Evolutionary conservation across 1,284 basidiomycete species (phyloP).

Genomic region (Puccinia hordei): DNA sequence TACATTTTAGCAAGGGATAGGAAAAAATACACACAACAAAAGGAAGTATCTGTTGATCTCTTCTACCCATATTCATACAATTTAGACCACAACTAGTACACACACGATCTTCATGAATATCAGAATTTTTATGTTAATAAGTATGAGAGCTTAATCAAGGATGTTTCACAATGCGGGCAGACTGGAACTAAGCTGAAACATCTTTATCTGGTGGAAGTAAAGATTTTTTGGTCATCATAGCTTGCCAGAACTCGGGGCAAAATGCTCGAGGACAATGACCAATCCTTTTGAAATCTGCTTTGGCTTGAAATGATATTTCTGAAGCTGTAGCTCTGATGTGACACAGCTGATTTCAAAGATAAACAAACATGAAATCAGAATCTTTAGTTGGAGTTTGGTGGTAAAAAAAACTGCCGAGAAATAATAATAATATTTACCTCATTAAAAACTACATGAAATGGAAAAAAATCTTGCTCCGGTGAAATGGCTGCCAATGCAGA

Average conservation of each 20-base stretch:
- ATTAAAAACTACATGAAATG: constrained; percentile 26
- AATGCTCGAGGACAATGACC: not conserved
- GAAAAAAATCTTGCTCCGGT: constrained; percentile 6
- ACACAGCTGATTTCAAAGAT: constrained; percentile 22
- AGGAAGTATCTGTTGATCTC: too few species aligned
- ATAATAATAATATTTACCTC: constrained; percentile 5
- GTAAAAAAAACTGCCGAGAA: not conserved
- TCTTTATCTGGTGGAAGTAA: not conserved
- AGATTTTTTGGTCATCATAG: constrained; percentile 3
- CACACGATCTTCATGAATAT: too few species aligned
- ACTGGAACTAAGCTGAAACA: too few species aligned
- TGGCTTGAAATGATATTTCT: not conserved
- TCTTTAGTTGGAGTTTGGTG: not conserved
- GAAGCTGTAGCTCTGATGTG: constrained; percentile 2
- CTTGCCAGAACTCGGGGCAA: not conserved
- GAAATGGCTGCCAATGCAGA: constrained; percentile 29
- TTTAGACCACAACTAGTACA: too few species aligned
- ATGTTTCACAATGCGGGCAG: too few species aligned
- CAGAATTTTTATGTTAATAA: too few species aligned
- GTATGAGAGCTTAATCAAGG: too few species aligned
- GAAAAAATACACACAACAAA: too few species aligned
- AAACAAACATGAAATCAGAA: not conserved
- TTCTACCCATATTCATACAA: too few species aligned
- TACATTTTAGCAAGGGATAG: too few species aligned
- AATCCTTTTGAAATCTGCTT: not conserved